Evolutionary conservation across 2,329 filamentous ascomycete genomes (phyloP).

Genomic region (Trichoderma koningiopsis): DNA sequence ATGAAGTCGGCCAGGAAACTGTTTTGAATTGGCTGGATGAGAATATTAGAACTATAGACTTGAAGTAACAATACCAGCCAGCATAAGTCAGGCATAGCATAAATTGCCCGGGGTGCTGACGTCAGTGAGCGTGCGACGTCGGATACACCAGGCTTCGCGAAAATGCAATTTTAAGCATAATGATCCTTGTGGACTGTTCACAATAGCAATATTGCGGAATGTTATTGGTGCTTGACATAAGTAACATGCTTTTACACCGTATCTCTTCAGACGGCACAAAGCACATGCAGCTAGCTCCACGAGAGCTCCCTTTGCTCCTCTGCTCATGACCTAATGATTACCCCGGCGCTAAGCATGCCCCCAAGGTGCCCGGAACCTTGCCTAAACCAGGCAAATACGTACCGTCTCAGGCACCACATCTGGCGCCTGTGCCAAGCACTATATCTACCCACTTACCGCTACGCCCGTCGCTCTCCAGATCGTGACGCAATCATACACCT

Average conservation of each 20-base stretch:
- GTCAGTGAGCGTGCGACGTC: not conserved
- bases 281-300: not conserved
- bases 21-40: slow-evolving; percentile 38
- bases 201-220: not conserved
- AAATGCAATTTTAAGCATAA: not conserved
- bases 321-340: not conserved
- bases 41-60: not conserved
- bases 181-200: not conserved
- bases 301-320: not conserved
- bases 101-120: not conserved
- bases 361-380: slow-evolving; percentile 9
- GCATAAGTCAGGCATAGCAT: not conserved
- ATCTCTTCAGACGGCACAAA: not conserved
- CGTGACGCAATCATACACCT: slow-evolving; percentile 23
- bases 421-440: not conserved
- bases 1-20: slow-evolving; percentile 32
- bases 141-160: not conserved
- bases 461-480: slow-evolving; percentile 13
- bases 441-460: slow-evolving; percentile 14
- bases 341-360: not conserved
- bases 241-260: not conserved
- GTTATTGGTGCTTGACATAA: not conserved
- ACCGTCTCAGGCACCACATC: not conserved
- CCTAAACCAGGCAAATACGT: slow-evolving; percentile 13
- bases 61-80: not conserved